Evolutionary conservation across 2,329 filamentous ascomycete genomes (phyloP).

Genomic region (Myriosclerotinia curreyana): DNA sequence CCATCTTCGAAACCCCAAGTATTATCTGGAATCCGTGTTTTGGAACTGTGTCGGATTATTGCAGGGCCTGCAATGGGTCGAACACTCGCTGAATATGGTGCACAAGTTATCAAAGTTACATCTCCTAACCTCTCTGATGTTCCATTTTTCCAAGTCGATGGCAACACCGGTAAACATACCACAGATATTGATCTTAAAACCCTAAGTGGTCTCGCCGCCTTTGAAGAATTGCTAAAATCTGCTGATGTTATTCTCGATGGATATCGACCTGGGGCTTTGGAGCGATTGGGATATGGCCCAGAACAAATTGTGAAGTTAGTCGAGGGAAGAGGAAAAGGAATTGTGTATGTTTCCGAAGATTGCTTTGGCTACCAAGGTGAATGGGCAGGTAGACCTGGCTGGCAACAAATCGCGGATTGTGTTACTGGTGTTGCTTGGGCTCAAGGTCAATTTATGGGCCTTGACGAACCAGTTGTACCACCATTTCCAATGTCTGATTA

Average conservation of each 20-base stretch:
- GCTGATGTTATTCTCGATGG: constrained; percentile 67
- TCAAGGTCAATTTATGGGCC: constrained; percentile 60
- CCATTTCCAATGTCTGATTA: constrained; percentile 65
- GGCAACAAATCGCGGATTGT: constrained; percentile 68
- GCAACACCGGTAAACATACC: constrained; percentile 68
- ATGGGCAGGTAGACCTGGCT: constrained; percentile 63
- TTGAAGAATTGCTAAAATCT: constrained; percentile 58
- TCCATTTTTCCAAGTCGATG: constrained; percentile 69
- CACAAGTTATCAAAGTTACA: constrained; percentile 70
- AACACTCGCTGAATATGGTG: constrained; percentile 71
- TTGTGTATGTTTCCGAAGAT: constrained; percentile 68
- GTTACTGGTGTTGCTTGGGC: constrained; percentile 36
- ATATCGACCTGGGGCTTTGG: constrained; percentile 64
- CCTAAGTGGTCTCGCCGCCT: constrained; percentile 49
- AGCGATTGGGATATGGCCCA: constrained; percentile 61
- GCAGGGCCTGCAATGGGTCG: constrained; percentile 71
- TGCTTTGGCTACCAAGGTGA: constrained; percentile 66
- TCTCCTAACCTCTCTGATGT: constrained; percentile 66
- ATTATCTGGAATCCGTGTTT: constrained; percentile 63
- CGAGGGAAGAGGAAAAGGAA: constrained; percentile 55
- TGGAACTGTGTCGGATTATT: constrained; percentile 73
- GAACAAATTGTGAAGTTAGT: constrained; percentile 53
- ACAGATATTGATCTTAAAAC: constrained; percentile 61
- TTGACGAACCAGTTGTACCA: constrained; percentile 62
- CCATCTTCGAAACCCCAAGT: constrained; percentile 28